A percentile compares a stretch with the other conserved stretches of the same genome.
phyloP scores from a whole-genome alignment of 306 rosid species.

The Alnus rubra region DNA sequence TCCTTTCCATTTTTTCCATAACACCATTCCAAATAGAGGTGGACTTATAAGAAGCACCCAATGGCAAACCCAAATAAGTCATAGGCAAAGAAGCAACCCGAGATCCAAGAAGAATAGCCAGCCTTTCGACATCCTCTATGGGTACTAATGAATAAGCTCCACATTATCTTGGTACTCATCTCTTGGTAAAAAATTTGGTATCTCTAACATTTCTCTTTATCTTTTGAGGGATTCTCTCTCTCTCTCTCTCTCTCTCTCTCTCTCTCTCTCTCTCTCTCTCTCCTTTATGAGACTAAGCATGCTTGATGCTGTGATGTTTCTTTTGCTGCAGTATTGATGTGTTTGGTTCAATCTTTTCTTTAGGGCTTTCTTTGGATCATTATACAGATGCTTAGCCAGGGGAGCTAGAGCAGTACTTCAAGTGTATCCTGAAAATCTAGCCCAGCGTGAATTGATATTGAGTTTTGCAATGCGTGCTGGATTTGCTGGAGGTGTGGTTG shows the following conservation, averaged over 20 bases:
- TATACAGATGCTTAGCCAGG: constrained; percentile 75
- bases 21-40: no score
- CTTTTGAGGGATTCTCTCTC: no score
- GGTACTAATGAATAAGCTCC: no score
- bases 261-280: neutral
- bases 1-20: no score
- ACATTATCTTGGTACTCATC: no score
- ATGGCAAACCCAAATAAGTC: no score
- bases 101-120: no score
- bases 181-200: no score
- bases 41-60: no score
- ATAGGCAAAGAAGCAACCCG: no score
- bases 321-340: constrained; percentile 9
- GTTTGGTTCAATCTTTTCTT: neutral
- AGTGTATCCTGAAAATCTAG: constrained; percentile 71
- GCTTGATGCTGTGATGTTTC: constrained; percentile 6
- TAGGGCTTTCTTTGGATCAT: constrained; percentile 90
- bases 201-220: no score
- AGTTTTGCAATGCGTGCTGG: constrained; percentile 88
- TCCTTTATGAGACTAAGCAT: constrained; percentile 11
- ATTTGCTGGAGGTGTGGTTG: constrained; percentile 88
- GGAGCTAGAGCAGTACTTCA: constrained; percentile 95
- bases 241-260: constrained; percentile 1
- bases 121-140: no score
- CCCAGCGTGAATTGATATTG: constrained; percentile 79